These are phyloP conservation scores for Schrenkiella parvula DNA, from an alignment of 345 rosid species.

Conservation along the genomic window DNA sequence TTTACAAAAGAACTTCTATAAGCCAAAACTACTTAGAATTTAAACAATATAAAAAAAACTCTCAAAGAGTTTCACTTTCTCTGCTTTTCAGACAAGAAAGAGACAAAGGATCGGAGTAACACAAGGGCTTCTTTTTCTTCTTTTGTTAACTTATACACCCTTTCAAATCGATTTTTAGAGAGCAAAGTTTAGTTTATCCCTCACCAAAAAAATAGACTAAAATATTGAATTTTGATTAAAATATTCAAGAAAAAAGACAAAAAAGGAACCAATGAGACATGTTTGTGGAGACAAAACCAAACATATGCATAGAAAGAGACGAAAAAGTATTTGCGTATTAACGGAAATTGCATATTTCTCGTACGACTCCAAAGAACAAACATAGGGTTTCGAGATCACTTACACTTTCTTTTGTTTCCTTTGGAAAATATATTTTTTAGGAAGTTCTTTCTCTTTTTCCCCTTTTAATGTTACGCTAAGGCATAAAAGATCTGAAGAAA, in stretches of 20 bases:
- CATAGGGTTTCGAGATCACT: constrained; percentile 35
- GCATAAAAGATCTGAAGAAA: neutral
- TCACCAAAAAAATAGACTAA: neutral
- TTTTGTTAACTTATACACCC: neutral
- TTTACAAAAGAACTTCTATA: constrained; percentile 14
- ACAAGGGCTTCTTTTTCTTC: constrained; percentile 3
- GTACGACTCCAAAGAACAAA: constrained; percentile 24
- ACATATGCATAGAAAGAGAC: constrained; percentile 29
- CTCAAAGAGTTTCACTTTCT: neutral
- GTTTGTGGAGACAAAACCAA: constrained; percentile 30
- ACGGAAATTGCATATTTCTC: constrained; percentile 28
- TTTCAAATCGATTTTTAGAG: neutral
- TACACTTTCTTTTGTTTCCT: constrained; percentile 17
- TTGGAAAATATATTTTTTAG: neutral
- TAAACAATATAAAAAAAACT: neutral
- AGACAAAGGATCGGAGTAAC: constrained; percentile 18
- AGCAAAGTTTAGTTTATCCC: constrained; percentile 3
- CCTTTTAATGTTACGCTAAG: constrained; percentile 13
- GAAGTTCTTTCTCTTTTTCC: neutral
- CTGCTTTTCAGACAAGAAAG: constrained; percentile 29
- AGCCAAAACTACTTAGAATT: constrained; percentile 10
- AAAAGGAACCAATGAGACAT: constrained; percentile 12
- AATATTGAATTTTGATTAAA: constrained; percentile 15
- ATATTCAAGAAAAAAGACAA: constrained; percentile 11
- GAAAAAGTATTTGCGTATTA: constrained; percentile 20